Conservation (phyloP, 2,329 filamentous ascomycete species). For the Fusarium cicatricum region DNA sequence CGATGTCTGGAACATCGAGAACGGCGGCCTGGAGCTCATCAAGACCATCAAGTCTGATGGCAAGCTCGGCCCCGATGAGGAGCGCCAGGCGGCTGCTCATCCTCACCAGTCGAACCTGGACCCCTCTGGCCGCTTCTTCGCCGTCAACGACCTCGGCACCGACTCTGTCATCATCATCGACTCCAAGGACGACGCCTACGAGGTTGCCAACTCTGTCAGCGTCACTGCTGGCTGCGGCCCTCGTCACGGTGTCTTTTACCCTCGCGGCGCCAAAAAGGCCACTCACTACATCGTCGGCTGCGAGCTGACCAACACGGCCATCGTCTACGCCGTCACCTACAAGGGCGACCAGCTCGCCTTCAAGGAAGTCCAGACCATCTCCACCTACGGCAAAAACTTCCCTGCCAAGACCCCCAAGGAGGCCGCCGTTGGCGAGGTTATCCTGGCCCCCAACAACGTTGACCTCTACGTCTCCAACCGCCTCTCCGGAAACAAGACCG, state of each 20-base stretch:
- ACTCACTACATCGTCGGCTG: constrained; percentile 58
- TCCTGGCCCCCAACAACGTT: constrained; percentile 51
- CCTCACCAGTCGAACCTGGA: constrained; percentile 60
- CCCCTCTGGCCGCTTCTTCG: constrained; percentile 58
- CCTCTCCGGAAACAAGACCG: constrained; percentile 53
- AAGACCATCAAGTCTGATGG: constrained; percentile 50
- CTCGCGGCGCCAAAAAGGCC: constrained; percentile 42
- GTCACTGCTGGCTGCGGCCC: constrained; percentile 54
- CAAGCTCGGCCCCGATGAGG: constrained; percentile 44
- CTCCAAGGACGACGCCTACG: constrained; percentile 51
- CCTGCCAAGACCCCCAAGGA: constrained; percentile 47
- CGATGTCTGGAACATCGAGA: constrained; percentile 56
- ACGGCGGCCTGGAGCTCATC: constrained; percentile 48
- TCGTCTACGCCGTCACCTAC: constrained; percentile 55
- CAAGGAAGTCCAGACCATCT: constrained; percentile 48
- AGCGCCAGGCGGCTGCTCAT: constrained; percentile 47
- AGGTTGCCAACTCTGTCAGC: constrained; percentile 46
- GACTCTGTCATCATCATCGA: constrained; percentile 58
- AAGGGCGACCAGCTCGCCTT: constrained; percentile 47
- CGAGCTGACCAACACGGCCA: constrained; percentile 56
- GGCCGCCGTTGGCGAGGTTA: constrained; percentile 57
- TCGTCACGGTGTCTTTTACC: constrained; percentile 60
- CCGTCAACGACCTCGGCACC: constrained; percentile 59
- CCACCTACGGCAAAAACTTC: constrained; percentile 50
- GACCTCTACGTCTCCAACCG: constrained; percentile 63